These are phyloP conservation scores for Thermochaetoides dissita DNA, from an alignment of 2,329 filamentous ascomycete genomes.

Conservation along the genomic window DNA sequence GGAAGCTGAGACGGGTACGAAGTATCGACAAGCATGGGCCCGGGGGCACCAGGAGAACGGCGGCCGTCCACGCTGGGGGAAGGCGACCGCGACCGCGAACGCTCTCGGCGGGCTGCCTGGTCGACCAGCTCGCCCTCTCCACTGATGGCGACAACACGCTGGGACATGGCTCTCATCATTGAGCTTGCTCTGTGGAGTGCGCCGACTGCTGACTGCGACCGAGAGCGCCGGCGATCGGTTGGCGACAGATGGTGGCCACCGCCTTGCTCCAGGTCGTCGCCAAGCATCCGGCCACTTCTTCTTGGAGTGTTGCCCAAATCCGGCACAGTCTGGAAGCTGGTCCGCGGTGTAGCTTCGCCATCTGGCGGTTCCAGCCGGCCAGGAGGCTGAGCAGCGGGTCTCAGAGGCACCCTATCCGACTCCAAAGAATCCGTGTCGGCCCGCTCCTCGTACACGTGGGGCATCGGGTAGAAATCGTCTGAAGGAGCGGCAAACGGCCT, in stretches of 20 bases:
- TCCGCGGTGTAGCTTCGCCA: slow-evolving; percentile 28
- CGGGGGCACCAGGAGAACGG: slow-evolving; percentile 32
- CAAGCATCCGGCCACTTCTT: slow-evolving; percentile 40
- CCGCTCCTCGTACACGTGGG: slow-evolving; percentile 25
- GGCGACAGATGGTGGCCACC: slow-evolving; percentile 41
- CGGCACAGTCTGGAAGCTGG: slow-evolving; percentile 45
- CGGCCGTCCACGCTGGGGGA: slow-evolving; percentile 39
- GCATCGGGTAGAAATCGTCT: slow-evolving; percentile 26
- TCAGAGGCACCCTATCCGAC: slow-evolving; percentile 45
- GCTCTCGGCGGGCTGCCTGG: slow-evolving; percentile 43
- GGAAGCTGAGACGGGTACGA: slow-evolving; percentile 38
- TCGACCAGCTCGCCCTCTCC: slow-evolving; percentile 80
- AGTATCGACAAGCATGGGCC: slow-evolving; percentile 31
- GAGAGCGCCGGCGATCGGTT: slow-evolving; percentile 37
- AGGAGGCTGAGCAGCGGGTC: slow-evolving; percentile 41
- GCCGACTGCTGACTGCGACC: slow-evolving; percentile 48
- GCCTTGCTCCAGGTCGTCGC: slow-evolving; percentile 43
- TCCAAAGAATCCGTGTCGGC: slow-evolving; percentile 31
- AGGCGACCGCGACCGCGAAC: slow-evolving; percentile 28
- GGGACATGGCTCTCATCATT: slow-evolving; percentile 76
- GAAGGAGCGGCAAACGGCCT: slow-evolving; percentile 35
- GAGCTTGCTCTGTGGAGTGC: slow-evolving; percentile 58
- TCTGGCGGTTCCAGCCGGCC: slow-evolving; percentile 30
- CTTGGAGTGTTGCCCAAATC: slow-evolving; percentile 41
- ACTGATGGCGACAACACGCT: slow-evolving; percentile 93